Percentiles rank a stretch among this genome's conserved stretches.
phyloP scores from a whole-genome alignment of 2,329 filamentous ascomycete species.

The Colletotrichum kahawae region DNA sequence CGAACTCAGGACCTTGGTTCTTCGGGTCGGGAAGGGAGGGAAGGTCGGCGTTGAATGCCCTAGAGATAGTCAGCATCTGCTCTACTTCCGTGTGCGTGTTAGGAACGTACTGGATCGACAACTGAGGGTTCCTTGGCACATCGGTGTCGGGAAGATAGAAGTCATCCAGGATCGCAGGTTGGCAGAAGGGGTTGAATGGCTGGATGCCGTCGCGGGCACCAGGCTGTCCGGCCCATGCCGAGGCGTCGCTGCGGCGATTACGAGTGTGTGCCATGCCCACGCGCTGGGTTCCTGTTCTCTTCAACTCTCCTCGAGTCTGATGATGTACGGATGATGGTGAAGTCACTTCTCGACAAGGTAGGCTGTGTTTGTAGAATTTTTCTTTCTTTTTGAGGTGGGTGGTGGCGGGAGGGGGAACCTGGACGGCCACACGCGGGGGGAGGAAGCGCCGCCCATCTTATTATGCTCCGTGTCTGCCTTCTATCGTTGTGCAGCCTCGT shows the following conservation, averaged over 20 bases:
- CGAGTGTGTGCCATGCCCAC: neutral
- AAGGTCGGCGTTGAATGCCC: slow-evolving; percentile 4
- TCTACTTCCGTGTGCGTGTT: too few relatives aligned
- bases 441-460: neutral
- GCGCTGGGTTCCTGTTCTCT: neutral
- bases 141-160: neutral
- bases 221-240: neutral
- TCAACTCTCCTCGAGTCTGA: neutral
- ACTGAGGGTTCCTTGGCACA: neutral
- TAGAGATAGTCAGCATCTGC: neutral
- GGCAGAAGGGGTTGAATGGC: neutral
- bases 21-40: neutral
- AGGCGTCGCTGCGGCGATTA: neutral
- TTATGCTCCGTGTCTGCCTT: neutral
- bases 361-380: slow-evolving; percentile 1
- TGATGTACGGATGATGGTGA: neutral
- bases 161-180: neutral
- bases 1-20: neutral
- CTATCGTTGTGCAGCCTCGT: neutral
- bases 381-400: neutral
- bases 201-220: neutral
- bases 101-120: neutral
- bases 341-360: neutral
- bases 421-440: neutral
- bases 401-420: neutral